Evolutionary conservation across 495 filamentous ascomycete genomes (phyloP).

Genomic region (Xylaria scruposa): DNA sequence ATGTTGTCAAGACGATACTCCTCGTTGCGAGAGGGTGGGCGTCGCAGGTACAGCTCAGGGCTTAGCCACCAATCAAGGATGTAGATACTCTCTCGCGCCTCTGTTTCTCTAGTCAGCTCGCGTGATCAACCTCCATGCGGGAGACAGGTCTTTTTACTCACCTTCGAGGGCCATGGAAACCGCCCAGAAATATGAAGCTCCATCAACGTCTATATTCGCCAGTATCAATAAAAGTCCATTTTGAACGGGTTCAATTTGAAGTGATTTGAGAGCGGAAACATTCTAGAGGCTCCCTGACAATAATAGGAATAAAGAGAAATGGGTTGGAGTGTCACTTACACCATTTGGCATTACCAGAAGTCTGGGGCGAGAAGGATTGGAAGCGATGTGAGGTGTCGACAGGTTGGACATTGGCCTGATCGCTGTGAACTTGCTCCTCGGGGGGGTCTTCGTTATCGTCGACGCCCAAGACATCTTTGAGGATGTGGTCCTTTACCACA

Average conservation of each 20-base stretch:
- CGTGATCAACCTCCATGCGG: background rate
- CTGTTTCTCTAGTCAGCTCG: constrained; percentile 42
- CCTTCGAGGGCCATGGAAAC: constrained; percentile 82
- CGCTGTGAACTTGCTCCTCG: constrained; percentile 48
- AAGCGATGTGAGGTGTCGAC: constrained; percentile 67
- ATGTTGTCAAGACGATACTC: constrained; percentile 88
- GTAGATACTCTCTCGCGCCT: constrained; percentile 83
- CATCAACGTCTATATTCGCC: constrained; percentile 69
- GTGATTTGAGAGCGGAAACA: background rate
- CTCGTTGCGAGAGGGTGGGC: constrained; percentile 82
- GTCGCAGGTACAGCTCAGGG: constrained; percentile 86
- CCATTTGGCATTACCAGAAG: constrained; percentile 91
- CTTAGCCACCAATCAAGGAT: constrained; percentile 96
- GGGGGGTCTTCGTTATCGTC: constrained; percentile 26
- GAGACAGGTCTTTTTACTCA: constrained; percentile 25
- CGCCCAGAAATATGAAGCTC: constrained; percentile 89
- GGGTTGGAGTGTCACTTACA: constrained; percentile 39
- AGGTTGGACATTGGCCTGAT: constrained; percentile 29
- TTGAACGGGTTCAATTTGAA: background rate
- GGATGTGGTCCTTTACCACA: constrained; percentile 37
- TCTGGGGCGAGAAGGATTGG: constrained; percentile 84
- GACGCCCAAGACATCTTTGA: constrained; percentile 35
- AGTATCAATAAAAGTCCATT: background rate
- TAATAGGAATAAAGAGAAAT: background rate
- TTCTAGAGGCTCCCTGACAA: background rate